A percentile compares a stretch with the other conserved stretches of the same genome.
Conservation (phyloP, 2,329 filamentous ascomycete genomes). For the Fusarium pininemorale region DNA sequence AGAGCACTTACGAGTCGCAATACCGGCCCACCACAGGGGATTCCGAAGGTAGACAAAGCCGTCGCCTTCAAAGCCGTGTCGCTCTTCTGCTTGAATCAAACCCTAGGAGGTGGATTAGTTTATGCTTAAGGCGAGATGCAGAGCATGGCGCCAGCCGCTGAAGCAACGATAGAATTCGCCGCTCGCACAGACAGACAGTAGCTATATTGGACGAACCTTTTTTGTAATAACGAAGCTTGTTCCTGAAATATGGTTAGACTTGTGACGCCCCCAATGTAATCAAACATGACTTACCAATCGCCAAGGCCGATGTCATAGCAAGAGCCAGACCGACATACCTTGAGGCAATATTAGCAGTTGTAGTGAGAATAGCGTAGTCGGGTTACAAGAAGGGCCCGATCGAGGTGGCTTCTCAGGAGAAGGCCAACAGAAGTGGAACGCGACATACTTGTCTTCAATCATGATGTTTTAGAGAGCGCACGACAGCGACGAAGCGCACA, state of each 20-base stretch:
- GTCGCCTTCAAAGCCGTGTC: slow-evolving; percentile 95
- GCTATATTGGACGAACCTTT: slow-evolving; percentile 69
- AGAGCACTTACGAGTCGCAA: slow-evolving; percentile 79
- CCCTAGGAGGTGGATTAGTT: slow-evolving; percentile 62
- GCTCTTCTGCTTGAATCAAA: slow-evolving; percentile 87
- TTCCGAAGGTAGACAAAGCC: slow-evolving; percentile 94
- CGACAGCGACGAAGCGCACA: slow-evolving; percentile 30
- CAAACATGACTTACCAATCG: slow-evolving; percentile 69
- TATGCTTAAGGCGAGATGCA: background rate
- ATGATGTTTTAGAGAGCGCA: slow-evolving; percentile 40
- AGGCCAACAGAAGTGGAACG: slow-evolving; percentile 1
- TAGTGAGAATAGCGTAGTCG: background rate
- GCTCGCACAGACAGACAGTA: background rate
- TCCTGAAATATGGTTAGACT: slow-evolving; percentile 60
- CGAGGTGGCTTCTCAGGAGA: slow-evolving; percentile 6
- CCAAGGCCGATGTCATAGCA: slow-evolving; percentile 78
- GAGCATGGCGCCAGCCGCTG: background rate
- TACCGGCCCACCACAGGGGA: slow-evolving; percentile 97
- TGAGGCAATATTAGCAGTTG: slow-evolving; percentile 28
- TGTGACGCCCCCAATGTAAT: background rate
- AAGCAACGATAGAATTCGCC: background rate
- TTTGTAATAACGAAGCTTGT: slow-evolving; percentile 99
- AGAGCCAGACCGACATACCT: slow-evolving; percentile 82
- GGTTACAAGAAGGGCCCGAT: slow-evolving; percentile 2
- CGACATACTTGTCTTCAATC: slow-evolving; percentile 53